Evolutionary conservation across 495 filamentous ascomycete genomes (phyloP), one percentile per base, ranked within the genome.

Genomic region (Neurospora sp.): DNA sequence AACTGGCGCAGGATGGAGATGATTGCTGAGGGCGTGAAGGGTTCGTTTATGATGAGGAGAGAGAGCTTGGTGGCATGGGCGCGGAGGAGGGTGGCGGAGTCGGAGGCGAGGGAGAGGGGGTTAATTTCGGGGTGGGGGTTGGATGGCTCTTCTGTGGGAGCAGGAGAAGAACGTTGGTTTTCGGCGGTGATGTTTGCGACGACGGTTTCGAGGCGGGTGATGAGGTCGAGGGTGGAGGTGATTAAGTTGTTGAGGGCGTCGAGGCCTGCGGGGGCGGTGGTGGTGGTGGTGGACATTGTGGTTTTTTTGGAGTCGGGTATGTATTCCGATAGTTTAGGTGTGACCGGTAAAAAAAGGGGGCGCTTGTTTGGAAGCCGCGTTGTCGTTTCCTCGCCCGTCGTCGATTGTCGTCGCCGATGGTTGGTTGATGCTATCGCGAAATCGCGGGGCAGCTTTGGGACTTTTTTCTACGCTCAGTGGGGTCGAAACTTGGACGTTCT

Each of bases 61-160:
- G 92, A 93, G 35, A 97, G 86, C 69, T 96, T 96, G 40, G 94
- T 97, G 7, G 90, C 88, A 76, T 97, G 93, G 0, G 94, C 91
- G 77, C 86, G 89, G 65, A 97, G 88, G 5, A 93, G 83, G 31
- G 83, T 84, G 2, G 91, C 86, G 1, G 90, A 86, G 75, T 90
- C 88, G 74, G 87, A 85, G 22, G 94, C 88, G 71, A 94, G 83
- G 38, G 81, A 76, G 31, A 79, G 84, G 73, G 76, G 27, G 35
- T 20, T 38, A 53, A 22, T 70, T 14, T 72, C 59, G 16, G 71
- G 39, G 41, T 68, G 59, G 11, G 53, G 44, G 27, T 68, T 20
- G 12, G 76, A 3, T 27, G 9, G 69, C 0, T 22, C 20, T 22
- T 53, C 46, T 53, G 46, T 59, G 37, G 74, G 27, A 2, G 71